A percentile compares a stretch with the other conserved stretches of the same genome.
These are phyloP conservation scores for Penicillium freii DNA, from an alignment of 2,329 filamentous ascomycete species.

Conservation along the genomic window DNA sequence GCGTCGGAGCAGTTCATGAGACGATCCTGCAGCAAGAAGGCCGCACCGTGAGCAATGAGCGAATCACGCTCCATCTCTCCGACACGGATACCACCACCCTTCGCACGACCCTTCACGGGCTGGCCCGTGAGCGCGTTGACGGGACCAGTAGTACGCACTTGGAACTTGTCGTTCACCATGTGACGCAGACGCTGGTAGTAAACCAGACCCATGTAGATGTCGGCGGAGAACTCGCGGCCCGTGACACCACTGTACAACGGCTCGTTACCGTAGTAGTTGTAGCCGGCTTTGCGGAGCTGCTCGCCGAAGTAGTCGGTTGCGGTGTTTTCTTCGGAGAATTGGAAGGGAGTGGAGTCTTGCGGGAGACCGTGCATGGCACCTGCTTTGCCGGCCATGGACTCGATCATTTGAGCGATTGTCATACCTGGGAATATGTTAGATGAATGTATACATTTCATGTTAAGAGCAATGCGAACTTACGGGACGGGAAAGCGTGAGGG, in stretches of 20 bases:
- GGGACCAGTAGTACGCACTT: constrained; percentile 92
- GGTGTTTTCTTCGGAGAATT: constrained; percentile 87
- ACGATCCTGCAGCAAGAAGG: constrained; percentile 91
- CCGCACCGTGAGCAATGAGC: constrained; percentile 88
- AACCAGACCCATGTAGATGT: constrained; percentile 95
- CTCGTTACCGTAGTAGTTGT: constrained; percentile 98
- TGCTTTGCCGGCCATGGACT: constrained; percentile 92
- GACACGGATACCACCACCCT: constrained; percentile 96
- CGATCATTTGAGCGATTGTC: constrained; percentile 99
- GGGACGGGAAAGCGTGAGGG: constrained; percentile 96
- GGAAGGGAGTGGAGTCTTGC: constrained; percentile 93
- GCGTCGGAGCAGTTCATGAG: constrained; percentile 98
- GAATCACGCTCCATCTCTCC: constrained; percentile 99
- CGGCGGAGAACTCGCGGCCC: constrained; percentile 85
- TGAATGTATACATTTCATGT: neutral
- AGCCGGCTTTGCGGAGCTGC: constrained; percentile 90
- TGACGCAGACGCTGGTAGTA: constrained; percentile 97
- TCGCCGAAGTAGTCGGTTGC: constrained; percentile 94
- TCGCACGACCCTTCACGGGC: constrained; percentile 93
- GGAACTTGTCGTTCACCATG: constrained; percentile 99
- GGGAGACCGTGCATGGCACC: constrained; percentile 93
- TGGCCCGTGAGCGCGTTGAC: constrained; percentile 89
- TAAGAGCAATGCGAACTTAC: constrained; percentile 40
- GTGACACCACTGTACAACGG: constrained; percentile 98
- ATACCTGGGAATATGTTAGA: constrained; percentile 52